phyloP scores from a whole-genome alignment of 148 eudicot species.

The Arctostaphylos glauca region DNA sequence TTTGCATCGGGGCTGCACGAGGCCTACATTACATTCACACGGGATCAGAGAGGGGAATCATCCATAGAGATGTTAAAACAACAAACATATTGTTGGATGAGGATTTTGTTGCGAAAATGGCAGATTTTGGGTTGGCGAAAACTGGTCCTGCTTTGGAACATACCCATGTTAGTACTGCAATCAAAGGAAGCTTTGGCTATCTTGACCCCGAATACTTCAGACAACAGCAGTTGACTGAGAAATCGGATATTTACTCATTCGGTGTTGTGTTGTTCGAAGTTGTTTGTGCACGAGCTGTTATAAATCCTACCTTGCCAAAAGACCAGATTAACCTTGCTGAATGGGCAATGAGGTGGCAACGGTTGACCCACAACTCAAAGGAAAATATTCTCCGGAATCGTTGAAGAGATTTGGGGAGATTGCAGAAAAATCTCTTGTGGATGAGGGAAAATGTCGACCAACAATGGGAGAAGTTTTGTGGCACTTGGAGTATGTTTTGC shows the following conservation, averaged over 20 bases:
- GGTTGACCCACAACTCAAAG: slow-evolving; percentile 18
- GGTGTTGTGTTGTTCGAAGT: slow-evolving; percentile 25
- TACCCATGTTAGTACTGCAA: slow-evolving; percentile 26
- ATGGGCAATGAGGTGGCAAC: slow-evolving; percentile 25
- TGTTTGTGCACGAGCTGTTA: slow-evolving; percentile 25
- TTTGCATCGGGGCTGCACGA: slow-evolving; percentile 22
- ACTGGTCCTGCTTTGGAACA: slow-evolving; percentile 23
- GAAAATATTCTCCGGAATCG: slow-evolving; percentile 19
- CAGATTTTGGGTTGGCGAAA: slow-evolving; percentile 27
- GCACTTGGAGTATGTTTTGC: slow-evolving; percentile 23
- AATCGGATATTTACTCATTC: slow-evolving; percentile 23
- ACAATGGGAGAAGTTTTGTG: slow-evolving; percentile 28
- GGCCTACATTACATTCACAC: slow-evolving; percentile 26
- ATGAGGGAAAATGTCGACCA: slow-evolving; percentile 23
- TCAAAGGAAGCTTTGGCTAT: slow-evolving; percentile 24
- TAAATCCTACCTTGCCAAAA: slow-evolving; percentile 23
- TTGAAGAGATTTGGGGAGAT: slow-evolving; percentile 13
- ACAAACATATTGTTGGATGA: slow-evolving; percentile 23
- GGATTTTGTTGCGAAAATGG: slow-evolving; percentile 22
- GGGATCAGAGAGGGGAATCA: slow-evolving; percentile 19
- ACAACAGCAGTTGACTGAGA: slow-evolving; percentile 23
- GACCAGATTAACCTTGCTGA: slow-evolving; percentile 26
- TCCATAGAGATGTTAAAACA: slow-evolving; percentile 21
- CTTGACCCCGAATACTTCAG: slow-evolving; percentile 24
- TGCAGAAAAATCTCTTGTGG: slow-evolving; percentile 24